Conservation (phyloP, 352 stramenopile genomes). For the Blastocystis sp. region DNA sequence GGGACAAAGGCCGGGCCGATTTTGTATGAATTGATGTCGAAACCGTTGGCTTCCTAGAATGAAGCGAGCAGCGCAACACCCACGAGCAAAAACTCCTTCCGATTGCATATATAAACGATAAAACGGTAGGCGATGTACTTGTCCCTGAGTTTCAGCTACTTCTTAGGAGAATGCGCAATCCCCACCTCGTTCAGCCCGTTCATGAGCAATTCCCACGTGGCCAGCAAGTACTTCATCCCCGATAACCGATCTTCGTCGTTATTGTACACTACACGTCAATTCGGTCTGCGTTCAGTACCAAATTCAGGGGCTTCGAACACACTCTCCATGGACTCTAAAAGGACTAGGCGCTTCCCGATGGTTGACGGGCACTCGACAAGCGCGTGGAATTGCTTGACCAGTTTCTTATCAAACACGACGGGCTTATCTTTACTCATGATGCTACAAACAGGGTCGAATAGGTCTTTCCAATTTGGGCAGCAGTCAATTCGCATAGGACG, state of each 20-base stretch:
- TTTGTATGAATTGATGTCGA: constrained; percentile 3
- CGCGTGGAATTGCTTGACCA: constrained; percentile 53
- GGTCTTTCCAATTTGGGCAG: not conserved
- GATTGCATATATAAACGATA: constrained; percentile 56
- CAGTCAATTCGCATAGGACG: constrained; percentile 55
- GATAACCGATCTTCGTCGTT: constrained; percentile 27
- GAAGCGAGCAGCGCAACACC: not conserved
- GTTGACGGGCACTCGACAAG: constrained; percentile 47
- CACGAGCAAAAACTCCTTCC: constrained; percentile 57
- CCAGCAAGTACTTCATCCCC: constrained; percentile 43
- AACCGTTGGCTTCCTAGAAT: constrained; percentile 49
- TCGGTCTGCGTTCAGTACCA: not conserved
- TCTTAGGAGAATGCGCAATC: not conserved
- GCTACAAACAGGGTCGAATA: not conserved
- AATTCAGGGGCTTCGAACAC: constrained; percentile 19
- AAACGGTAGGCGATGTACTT: constrained; percentile 47
- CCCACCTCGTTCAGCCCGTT: constrained; percentile 15
- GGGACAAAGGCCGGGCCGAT: not conserved
- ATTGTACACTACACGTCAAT: constrained; percentile 19
- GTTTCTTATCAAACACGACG: constrained; percentile 51
- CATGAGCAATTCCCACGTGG: constrained; percentile 44
- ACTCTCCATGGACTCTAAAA: constrained; percentile 54
- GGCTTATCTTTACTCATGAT: constrained; percentile 49
- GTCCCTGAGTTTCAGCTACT: constrained; percentile 21
- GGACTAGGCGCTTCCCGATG: constrained; percentile 14